These are phyloP conservation scores for Tagetes patula DNA, from an alignment of 129 eudicot species.

Conservation along the genomic window DNA sequence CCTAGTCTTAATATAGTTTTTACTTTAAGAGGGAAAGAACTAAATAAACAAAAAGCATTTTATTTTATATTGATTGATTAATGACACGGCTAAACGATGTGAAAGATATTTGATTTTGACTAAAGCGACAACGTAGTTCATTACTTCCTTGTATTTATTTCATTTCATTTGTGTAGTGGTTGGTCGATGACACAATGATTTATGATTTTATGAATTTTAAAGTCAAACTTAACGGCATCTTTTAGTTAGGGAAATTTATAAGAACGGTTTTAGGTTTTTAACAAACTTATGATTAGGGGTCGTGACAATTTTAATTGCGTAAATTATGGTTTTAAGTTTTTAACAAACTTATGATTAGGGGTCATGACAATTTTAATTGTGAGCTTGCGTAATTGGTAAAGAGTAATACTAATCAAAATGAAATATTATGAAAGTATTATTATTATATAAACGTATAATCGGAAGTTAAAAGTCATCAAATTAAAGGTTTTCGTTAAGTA, in stretches of 20 bases:
- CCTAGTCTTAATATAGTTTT: neutral
- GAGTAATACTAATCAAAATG: too few relatives aligned
- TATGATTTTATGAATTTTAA: neutral
- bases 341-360: too few relatives aligned
- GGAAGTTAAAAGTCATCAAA: too few relatives aligned
- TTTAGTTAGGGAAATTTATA: neutral
- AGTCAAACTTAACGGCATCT: slow-evolving; percentile 8
- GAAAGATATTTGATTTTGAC: slow-evolving; percentile 8
- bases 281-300: too few relatives aligned
- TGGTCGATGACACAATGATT: neutral
- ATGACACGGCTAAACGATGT: neutral
- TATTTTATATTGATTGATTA: neutral
- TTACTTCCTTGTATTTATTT: neutral
- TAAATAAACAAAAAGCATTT: neutral
- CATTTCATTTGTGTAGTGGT: neutral
- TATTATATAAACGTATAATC: too few relatives aligned
- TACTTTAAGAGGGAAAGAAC: neutral
- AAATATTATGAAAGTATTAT: too few relatives aligned
- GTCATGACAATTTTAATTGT: too few relatives aligned
- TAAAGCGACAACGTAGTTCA: neutral
- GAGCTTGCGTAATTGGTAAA: too few relatives aligned
- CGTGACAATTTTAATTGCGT: too few relatives aligned
- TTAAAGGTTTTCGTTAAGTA: too few relatives aligned
- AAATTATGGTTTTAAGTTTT: too few relatives aligned
- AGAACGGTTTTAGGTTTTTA: too few relatives aligned